phyloP scores from a whole-genome alignment of 768 basidiomycete genomes.

The Mycena galericulata region DNA sequence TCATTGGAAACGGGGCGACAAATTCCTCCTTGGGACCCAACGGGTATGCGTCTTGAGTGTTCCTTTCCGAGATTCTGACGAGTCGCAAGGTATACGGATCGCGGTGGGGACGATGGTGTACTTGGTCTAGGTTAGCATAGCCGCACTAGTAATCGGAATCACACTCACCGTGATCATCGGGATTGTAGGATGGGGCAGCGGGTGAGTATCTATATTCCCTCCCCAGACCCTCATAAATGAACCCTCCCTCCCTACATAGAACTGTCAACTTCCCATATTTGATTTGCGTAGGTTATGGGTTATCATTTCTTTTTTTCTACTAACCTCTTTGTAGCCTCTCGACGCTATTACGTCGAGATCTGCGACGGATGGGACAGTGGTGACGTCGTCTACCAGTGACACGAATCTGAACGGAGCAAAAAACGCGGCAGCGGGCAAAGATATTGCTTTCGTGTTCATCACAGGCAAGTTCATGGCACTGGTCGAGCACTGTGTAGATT shows the following conservation, averaged over 20 bases:
- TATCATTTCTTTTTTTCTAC: background rate
- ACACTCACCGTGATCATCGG: background rate
- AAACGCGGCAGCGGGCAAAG: slow-evolving; percentile 57
- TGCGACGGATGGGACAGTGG: slow-evolving; percentile 50
- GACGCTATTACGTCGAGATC: slow-evolving; percentile 60
- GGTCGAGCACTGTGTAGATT: background rate
- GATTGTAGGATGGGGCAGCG: slow-evolving; percentile 59
- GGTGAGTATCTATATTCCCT: slow-evolving; percentile 62
- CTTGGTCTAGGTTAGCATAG: slow-evolving; percentile 69
- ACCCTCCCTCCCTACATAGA: slow-evolving; percentile 40
- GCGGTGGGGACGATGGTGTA: slow-evolving; percentile 68
- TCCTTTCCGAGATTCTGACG: background rate
- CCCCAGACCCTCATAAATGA: no score
- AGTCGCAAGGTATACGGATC: slow-evolving; percentile 55
- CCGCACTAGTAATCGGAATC: slow-evolving; percentile 32
- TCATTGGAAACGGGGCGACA: slow-evolving; percentile 72
- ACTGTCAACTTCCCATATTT: slow-evolving; percentile 66
- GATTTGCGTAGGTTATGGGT: slow-evolving; percentile 48
- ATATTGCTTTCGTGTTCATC: slow-evolving; percentile 66
- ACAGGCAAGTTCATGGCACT: slow-evolving; percentile 46
- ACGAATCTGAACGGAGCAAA: slow-evolving; percentile 60
- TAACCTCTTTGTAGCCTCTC: slow-evolving; percentile 46
- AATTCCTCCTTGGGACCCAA: slow-evolving; percentile 67
- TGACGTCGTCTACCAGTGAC: slow-evolving; percentile 63
- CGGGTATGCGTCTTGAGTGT: slow-evolving; percentile 47